Evolutionary conservation across 306 rosid species (phyloP).

Genomic region (Geum urbanum): DNA sequence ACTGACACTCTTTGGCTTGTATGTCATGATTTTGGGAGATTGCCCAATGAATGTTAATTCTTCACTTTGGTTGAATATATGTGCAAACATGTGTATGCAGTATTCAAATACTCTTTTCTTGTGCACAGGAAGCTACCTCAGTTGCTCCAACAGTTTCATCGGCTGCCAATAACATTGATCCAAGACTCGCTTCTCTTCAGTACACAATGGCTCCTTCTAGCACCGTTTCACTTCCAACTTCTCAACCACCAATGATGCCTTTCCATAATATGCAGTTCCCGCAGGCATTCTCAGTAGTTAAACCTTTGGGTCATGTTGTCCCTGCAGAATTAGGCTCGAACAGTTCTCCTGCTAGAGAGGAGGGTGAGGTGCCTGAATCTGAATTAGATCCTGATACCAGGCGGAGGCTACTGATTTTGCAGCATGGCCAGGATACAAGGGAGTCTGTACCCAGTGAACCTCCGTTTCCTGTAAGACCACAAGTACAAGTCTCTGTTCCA

Average conservation of each 20-base stretch:
- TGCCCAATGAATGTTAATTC: constrained; percentile 2
- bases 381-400: constrained; percentile 98
- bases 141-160: constrained; percentile 48
- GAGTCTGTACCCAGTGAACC: constrained; percentile 66
- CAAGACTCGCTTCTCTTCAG: constrained; percentile 53
- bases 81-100: background rate
- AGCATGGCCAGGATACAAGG: constrained; percentile 96
- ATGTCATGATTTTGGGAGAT: background rate
- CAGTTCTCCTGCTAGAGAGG: constrained; percentile 96
- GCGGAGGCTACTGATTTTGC: constrained; percentile 96
- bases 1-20: background rate
- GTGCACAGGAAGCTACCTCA: constrained; percentile 57
- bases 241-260: constrained; percentile 49
- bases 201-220: constrained; percentile 54
- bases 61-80: background rate
- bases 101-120: constrained; percentile 14
- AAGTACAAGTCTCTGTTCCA: constrained; percentile 58
- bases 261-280: constrained; percentile 55
- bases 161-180: constrained; percentile 51
- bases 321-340: constrained; percentile 71
- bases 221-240: constrained; percentile 47
- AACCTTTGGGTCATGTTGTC: constrained; percentile 54
- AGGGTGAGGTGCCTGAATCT: constrained; percentile 98
- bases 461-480: constrained; percentile 60
- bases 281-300: constrained; percentile 46